Base-by-base conservation (phyloP, 345 rosid genomes). In the Passiflora organensis region DNA sequence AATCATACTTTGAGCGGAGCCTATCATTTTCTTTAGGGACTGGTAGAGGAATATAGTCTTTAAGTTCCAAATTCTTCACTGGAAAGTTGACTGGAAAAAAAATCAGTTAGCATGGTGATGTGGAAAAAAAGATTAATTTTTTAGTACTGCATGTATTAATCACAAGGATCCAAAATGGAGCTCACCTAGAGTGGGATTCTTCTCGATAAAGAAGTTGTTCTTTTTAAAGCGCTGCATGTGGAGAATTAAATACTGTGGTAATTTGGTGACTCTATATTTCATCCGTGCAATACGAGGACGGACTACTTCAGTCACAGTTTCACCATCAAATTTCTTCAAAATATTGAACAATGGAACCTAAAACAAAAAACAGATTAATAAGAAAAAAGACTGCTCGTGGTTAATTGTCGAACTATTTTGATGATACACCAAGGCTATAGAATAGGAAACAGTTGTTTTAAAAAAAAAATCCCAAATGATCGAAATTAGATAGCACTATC, bases 261-360 rank as follows among this genome's bases (percentile, higher is more conserved):
- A 76, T 66, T 65, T 84, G 20, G 80, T 86, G 23, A 93, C 79
- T 1, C 84, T 81, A 61, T 89, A 93, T 67, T 82, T 84, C 96
- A 86, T 82, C 69, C 96, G 84, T 22, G 96, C 91, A 44, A 71
- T 55, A 49, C 38, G 85, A 51, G 96, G 97, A 56, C 97, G 94
- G 51, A 93, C 97, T 62, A 84, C 91, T 66, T 86, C 95, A 17
- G 98, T 91, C 68, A 88, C 76, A 2, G 77, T 70, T 65, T 84
- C 95, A 61, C 99, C 97, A 73, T 89, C 99, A 72, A 82, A 89
- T 75, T 93, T 93, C 86, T 93, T 89, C 70, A 93, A 66, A 58
- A 89, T 75, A 69, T 86, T 86, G 49, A 86, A 87, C 54, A 93
- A 71, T 66, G 96, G 95, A 68, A 93, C 94, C 99, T 93, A 71